Percentiles rank a stretch among this genome's conserved stretches.
These are phyloP conservation scores for Mycosphaerella arachidis DNA, from an alignment of 2,329 filamentous ascomycete genomes.

Conservation along the genomic window DNA sequence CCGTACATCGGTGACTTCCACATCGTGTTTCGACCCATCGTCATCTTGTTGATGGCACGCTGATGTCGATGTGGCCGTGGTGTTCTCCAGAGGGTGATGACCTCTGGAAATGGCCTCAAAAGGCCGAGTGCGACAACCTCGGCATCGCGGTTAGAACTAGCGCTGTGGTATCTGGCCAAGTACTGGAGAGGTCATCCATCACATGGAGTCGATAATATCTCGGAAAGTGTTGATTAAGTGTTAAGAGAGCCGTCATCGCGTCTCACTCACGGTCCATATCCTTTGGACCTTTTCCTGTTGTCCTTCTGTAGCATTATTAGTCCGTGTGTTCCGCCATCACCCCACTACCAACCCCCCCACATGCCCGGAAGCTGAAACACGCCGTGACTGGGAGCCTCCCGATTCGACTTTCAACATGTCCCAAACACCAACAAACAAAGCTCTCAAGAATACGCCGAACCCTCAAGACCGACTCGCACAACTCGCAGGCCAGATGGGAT, in stretches of 20 bases:
- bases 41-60: too few species aligned
- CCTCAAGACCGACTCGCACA: conserved; percentile 24
- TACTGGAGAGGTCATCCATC: not conserved
- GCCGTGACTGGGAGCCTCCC: not conserved
- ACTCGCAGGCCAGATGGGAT: conserved; percentile 25
- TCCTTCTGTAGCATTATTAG: not conserved
- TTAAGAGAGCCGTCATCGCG: not conserved
- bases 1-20: too few species aligned
- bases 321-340: not conserved
- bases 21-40: too few species aligned
- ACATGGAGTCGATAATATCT: not conserved
- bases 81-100: too few species aligned
- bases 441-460: conserved; percentile 35
- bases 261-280: not conserved
- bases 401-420: conserved; percentile 5
- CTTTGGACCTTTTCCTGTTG: not conserved
- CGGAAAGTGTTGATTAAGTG: not conserved
- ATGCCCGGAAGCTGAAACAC: too few species aligned
- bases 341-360: not conserved
- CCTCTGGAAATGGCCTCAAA: too few species aligned
- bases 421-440: conserved; percentile 3
- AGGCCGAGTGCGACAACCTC: too few species aligned
- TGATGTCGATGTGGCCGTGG: too few species aligned
- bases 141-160: not conserved
- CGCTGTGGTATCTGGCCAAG: not conserved